Conservation (phyloP, 352 stramenopile genomes). For the Globisporangium heterothallicum region DNA sequence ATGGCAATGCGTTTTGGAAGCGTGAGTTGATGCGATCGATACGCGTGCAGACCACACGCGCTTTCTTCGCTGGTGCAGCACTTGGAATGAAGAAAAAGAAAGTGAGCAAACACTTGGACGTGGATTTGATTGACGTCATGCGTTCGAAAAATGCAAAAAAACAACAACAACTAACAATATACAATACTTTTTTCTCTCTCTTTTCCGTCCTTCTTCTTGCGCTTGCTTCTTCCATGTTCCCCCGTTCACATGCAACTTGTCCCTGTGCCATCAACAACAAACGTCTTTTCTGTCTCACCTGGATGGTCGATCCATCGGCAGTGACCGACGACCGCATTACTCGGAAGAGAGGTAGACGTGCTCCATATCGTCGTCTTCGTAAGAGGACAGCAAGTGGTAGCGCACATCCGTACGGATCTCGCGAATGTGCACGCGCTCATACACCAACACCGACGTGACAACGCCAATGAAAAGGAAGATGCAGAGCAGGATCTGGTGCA, state of each 20-base stretch:
- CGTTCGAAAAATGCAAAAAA: neutral
- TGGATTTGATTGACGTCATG: slow-evolving; percentile 1
- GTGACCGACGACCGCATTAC: slow-evolving; percentile 13
- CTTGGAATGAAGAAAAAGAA: neutral
- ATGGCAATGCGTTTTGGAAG: no score
- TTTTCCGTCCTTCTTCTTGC: neutral
- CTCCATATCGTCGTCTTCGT: slow-evolving; percentile 79
- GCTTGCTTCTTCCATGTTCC: neutral
- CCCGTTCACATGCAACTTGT: no score
- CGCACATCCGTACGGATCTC: slow-evolving; percentile 48
- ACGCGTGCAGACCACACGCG: no score
- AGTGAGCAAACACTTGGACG: neutral
- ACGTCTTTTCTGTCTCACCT: no score
- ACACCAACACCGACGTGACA: slow-evolving; percentile 65
- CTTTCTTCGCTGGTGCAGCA: no score
- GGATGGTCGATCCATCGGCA: neutral
- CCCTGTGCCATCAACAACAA: no score
- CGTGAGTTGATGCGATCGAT: no score
- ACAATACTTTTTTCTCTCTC: neutral
- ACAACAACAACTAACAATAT: slow-evolving; percentile 2
- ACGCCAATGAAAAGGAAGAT: slow-evolving; percentile 72
- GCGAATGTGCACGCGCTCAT: slow-evolving; percentile 67
- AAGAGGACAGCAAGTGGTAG: slow-evolving; percentile 74
- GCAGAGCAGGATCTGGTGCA: slow-evolving; percentile 78
- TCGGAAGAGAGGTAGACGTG: slow-evolving; percentile 74